phyloP scores from a whole-genome alignment of 169 alveolate species.

The Plasmodium sp. region DNA sequence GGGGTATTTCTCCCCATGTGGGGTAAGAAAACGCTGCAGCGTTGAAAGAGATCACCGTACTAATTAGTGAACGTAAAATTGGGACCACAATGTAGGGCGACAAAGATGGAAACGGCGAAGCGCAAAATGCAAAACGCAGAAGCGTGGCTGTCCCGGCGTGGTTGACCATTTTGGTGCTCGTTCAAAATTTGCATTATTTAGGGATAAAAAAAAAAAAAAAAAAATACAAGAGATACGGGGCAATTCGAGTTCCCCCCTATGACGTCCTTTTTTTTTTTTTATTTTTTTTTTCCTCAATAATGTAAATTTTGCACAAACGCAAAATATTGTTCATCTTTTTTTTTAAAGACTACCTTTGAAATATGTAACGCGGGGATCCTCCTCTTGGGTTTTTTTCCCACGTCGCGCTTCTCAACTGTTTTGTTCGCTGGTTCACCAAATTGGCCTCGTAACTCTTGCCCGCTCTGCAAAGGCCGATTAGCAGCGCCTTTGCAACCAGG shows the following conservation, averaged over 20 bases:
- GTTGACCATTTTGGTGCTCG: neutral
- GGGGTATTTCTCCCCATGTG: neutral
- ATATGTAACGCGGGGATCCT: neutral
- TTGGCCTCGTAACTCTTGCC: neutral
- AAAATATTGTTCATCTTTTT: neutral
- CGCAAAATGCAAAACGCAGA: neutral
- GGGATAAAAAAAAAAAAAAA: neutral
- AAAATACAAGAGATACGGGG: neutral
- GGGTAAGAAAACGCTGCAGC: neutral
- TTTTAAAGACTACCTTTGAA: neutral
- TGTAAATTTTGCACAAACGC: neutral
- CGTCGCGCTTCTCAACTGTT: neutral
- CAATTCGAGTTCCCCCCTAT: neutral
- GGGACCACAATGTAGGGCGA: neutral
- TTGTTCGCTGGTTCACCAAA: neutral
- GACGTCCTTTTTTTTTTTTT: neutral
- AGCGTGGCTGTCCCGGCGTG: neutral
- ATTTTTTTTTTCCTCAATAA: neutral
- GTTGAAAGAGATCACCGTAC: neutral
- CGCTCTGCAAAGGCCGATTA: no score
- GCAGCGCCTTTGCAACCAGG: neutral
- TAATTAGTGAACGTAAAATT: neutral
- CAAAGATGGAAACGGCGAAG: neutral
- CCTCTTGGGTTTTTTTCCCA: neutral
- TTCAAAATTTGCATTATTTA: neutral